Percentiles rank a stretch among this genome's conserved stretches.
Evolutionary conservation across 1,284 basidiomycete species (phyloP).

Genomic region (Paramarasmius palmivorus): DNA sequence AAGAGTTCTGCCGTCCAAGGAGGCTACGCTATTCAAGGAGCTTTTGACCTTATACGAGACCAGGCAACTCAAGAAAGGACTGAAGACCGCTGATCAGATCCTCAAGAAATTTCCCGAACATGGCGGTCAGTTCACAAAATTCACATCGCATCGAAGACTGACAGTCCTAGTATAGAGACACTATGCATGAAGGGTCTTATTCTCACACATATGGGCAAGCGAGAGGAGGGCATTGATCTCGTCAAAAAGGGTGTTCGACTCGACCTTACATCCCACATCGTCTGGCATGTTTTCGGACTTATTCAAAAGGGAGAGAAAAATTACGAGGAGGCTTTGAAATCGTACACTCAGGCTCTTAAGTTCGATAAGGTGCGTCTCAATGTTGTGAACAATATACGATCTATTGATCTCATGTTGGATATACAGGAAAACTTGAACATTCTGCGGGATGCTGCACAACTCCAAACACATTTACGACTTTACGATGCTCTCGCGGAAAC

Average conservation of each 20-base stretch:
- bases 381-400: constrained; percentile 5
- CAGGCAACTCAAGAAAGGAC: constrained; percentile 86
- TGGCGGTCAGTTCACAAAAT: constrained; percentile 64
- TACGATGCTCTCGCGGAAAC: constrained; percentile 84
- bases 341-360: constrained; percentile 78
- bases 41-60: constrained; percentile 90
- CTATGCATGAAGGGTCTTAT: constrained; percentile 93
- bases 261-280: constrained; percentile 93
- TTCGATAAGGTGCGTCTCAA: constrained; percentile 77
- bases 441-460: constrained; percentile 86
- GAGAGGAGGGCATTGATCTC: constrained; percentile 83
- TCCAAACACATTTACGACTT: constrained; percentile 89
- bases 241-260: constrained; percentile 88
- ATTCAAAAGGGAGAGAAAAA: constrained; percentile 91
- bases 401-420: constrained; percentile 16
- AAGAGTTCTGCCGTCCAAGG: constrained; percentile 68
- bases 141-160: constrained; percentile 6
- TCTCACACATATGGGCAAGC: constrained; percentile 80
- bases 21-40: constrained; percentile 86
- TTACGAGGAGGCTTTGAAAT: constrained; percentile 87
- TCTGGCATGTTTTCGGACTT: constrained; percentile 97
- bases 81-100: constrained; percentile 92
- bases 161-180: constrained; percentile 62
- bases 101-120: constrained; percentile 96
- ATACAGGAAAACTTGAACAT: constrained; percentile 91